Conservation (phyloP, 805 yeast species). For the Ogataea glucozyma region DNA sequence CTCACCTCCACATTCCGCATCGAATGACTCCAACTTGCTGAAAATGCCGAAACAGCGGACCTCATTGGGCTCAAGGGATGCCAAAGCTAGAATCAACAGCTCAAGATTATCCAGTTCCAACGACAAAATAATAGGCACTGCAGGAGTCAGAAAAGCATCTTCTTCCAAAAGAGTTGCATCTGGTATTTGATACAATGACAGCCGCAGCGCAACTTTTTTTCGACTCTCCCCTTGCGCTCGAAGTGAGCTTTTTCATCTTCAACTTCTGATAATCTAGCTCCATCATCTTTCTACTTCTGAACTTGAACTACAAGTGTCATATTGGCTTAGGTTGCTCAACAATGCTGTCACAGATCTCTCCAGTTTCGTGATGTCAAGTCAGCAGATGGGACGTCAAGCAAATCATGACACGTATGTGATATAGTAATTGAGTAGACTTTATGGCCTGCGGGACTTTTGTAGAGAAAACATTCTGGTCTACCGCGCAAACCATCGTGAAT, state of each 20-base stretch:
- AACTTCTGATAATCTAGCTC: too few relatives aligned
- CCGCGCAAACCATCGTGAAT: too few relatives aligned
- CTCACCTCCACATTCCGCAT: constrained; percentile 29
- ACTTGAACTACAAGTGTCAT: too few relatives aligned
- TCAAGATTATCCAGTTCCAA: constrained; percentile 28
- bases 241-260: background rate
- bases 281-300: too few relatives aligned
- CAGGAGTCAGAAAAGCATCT: constrained; percentile 40
- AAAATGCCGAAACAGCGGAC: constrained; percentile 34
- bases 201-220: background rate
- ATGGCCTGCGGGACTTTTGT: too few relatives aligned
- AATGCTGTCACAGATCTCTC: too few relatives aligned
- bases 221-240: constrained; percentile 1
- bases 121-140: constrained; percentile 36
- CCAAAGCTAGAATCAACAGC: constrained; percentile 21
- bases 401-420: too few relatives aligned
- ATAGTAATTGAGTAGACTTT: too few relatives aligned
- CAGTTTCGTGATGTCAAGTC: too few relatives aligned
- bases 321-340: too few relatives aligned
- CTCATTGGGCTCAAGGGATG: constrained; percentile 22
- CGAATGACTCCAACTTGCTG: constrained; percentile 18
- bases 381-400: too few relatives aligned
- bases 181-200: constrained; percentile 17
- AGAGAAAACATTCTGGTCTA: too few relatives aligned
- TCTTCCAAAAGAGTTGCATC: constrained; percentile 28